Evolutionary conservation across 352 stramenopile genomes (phyloP).

Genomic region (Blastocystis sp.): DNA sequence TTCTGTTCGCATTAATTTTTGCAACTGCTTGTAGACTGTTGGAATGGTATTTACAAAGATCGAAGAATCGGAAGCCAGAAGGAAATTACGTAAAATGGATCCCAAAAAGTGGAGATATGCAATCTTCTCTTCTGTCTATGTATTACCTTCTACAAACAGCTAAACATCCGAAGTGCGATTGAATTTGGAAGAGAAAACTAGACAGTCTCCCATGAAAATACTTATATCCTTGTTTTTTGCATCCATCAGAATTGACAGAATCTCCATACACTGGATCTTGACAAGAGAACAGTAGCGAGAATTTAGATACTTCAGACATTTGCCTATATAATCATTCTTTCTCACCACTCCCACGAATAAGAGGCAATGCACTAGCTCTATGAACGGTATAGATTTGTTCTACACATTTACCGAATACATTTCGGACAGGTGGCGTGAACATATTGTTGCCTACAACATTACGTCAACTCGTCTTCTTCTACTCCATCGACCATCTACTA

Average conservation of each 20-base stretch:
- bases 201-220: constrained; percentile 54
- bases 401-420: constrained; percentile 33
- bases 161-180: not conserved
- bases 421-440: constrained; percentile 42
- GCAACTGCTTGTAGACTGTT: constrained; percentile 27
- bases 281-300: constrained; percentile 28
- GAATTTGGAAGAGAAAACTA: constrained; percentile 31
- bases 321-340: not conserved
- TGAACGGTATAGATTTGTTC: constrained; percentile 41
- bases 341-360: not conserved
- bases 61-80: not conserved
- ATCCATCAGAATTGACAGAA: constrained; percentile 35
- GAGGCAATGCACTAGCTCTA: not conserved
- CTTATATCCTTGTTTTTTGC: not conserved
- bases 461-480: not conserved
- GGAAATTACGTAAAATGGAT: not conserved
- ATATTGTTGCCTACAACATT: constrained; percentile 21
- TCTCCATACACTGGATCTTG: constrained; percentile 65
- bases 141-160: not conserved
- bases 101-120: not conserved
- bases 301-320: constrained; percentile 38
- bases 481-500: constrained; percentile 24
- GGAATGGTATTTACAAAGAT: not conserved
- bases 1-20: not conserved
- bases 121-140: constrained; percentile 29